Base-by-base conservation (phyloP, 768 basidiomycete genomes). In the Pholiota microspora region DNA sequence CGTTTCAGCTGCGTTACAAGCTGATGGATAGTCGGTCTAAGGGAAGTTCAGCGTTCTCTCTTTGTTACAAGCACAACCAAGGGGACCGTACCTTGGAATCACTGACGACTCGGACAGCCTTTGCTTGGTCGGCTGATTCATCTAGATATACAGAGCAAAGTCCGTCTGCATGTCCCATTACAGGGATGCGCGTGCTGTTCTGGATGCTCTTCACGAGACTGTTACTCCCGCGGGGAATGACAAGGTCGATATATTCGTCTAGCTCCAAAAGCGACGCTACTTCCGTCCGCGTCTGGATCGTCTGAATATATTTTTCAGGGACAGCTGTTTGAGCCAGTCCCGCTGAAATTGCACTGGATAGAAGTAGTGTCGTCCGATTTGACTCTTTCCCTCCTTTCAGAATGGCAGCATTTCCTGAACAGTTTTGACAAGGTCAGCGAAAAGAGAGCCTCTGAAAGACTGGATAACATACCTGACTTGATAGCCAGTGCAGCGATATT, bases 91-190 rank as follows among this genome's bases (percentile, higher is more conserved):
- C 96, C 80, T 99, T 99, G 24, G 94, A 88, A 67, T 99, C 97
- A 3, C 96, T 73, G 0, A 86, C 84, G 5, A 99, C 77, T 18
- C 93, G 78, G 35, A 87, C 73, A 0, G 95, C 93, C 68, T 94
- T 98, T 54, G 84, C 80, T 34, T 74, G 62, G 60, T 89, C 82
- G 0, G 95, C 95, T 25, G 78, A 75, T 61, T 89, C 86, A 69
- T 99, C 96, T 4, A 99, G 72, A 68, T 87, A 98, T 4, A 97
- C 84, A 16, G 85, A 82, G 69, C 97, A 99, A 7, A 98, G 73
- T 1, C 97, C 97, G 69, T 99, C 97, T 6, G 97, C 95, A 65
- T 99, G 97, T 1, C 97, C 97, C 94, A 99, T 98, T 40, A 99
- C 97, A 2, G 97, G 89, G 56, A 99, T 98, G 55, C 89, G 79